Conservation (phyloP, 495 filamentous ascomycete species). For the Xylaria curta region DNA sequence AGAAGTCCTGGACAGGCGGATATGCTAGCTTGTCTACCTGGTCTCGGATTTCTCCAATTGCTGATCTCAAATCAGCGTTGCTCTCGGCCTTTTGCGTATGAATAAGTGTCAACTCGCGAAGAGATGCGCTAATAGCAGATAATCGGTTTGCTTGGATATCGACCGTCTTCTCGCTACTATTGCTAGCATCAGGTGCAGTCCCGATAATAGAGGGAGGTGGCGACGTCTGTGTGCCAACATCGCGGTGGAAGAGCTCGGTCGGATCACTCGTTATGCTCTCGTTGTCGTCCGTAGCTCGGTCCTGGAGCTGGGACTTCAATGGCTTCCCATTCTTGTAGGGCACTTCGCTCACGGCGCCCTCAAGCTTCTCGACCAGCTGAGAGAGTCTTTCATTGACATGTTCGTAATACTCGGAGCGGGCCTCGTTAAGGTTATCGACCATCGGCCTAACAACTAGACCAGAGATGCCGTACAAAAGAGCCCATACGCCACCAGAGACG, state of each 20-base stretch:
- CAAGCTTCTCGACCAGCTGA: slow-evolving; percentile 77
- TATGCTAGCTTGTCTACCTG: slow-evolving; percentile 54
- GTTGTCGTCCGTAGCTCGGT: slow-evolving; percentile 40
- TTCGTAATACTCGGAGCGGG: slow-evolving; percentile 80
- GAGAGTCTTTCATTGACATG: slow-evolving; percentile 69
- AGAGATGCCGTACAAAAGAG: slow-evolving; percentile 79
- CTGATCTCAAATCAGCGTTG: slow-evolving; percentile 44
- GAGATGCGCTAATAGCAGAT: slow-evolving; percentile 48
- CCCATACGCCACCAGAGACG: slow-evolving; percentile 70
- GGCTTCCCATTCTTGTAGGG: slow-evolving; percentile 39
- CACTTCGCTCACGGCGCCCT: slow-evolving; percentile 67
- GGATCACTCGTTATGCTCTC: slow-evolving; percentile 63
- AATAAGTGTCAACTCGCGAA: slow-evolving; percentile 59
- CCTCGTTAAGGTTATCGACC: slow-evolving; percentile 71
- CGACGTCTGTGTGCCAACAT: slow-evolving; percentile 86
- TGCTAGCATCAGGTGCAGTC: slow-evolving; percentile 30
- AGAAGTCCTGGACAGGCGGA: slow-evolving; percentile 37
- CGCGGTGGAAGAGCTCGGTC: slow-evolving; percentile 88
- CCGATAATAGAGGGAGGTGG: slow-evolving; percentile 50
- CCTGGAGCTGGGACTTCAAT: slow-evolving; percentile 27
- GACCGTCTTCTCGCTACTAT: slow-evolving; percentile 47
- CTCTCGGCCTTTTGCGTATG: slow-evolving; percentile 48
- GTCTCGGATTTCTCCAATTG: slow-evolving; percentile 55
- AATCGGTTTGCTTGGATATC: slow-evolving; percentile 43
- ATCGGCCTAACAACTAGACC: slow-evolving; percentile 85